These are phyloP conservation scores for Ulota crispa DNA, from an alignment of 225 moss, liverwort and hornwort species.

Conservation along the genomic window DNA sequence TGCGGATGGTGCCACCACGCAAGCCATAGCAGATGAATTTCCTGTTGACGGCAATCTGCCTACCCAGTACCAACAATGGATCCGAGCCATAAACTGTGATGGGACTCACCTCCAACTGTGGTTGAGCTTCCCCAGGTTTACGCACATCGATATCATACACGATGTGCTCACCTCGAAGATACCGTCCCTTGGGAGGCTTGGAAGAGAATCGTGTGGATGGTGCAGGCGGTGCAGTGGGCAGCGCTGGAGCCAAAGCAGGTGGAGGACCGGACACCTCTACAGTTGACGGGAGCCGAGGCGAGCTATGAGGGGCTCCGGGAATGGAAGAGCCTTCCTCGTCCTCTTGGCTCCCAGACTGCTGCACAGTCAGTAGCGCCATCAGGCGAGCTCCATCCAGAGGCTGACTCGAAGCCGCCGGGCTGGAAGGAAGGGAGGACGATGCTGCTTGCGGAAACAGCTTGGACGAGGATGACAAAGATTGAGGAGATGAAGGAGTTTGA, in stretches of 20 bases:
- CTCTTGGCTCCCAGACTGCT: slow-evolving; percentile 60
- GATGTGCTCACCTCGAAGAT: slow-evolving; percentile 60
- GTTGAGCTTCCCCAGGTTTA: slow-evolving; percentile 66
- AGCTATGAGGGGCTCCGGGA: slow-evolving; percentile 44
- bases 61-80: slow-evolving; percentile 54
- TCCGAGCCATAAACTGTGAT: slow-evolving; percentile 84
- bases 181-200: slow-evolving; percentile 61
- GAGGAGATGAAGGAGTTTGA: slow-evolving; percentile 50
- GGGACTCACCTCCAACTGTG: slow-evolving; percentile 76
- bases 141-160: slow-evolving; percentile 73
- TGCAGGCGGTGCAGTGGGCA: slow-evolving; percentile 63
- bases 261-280: slow-evolving; percentile 57
- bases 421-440: slow-evolving; percentile 37
- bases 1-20: slow-evolving; percentile 75
- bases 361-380: slow-evolving; percentile 72
- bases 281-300: slow-evolving; percentile 46
- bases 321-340: slow-evolving; percentile 49
- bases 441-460: slow-evolving; percentile 37
- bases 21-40: slow-evolving; percentile 86
- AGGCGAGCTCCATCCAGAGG: slow-evolving; percentile 82
- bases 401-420: slow-evolving; percentile 51
- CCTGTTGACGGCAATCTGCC: slow-evolving; percentile 87
- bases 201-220: slow-evolving; percentile 48
- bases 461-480: slow-evolving; percentile 44
- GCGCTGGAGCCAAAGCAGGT: slow-evolving; percentile 59